These are phyloP conservation scores for Diaporthe ampelina DNA, from an alignment of 2,329 filamentous ascomycete genomes.

Conservation along the genomic window DNA sequence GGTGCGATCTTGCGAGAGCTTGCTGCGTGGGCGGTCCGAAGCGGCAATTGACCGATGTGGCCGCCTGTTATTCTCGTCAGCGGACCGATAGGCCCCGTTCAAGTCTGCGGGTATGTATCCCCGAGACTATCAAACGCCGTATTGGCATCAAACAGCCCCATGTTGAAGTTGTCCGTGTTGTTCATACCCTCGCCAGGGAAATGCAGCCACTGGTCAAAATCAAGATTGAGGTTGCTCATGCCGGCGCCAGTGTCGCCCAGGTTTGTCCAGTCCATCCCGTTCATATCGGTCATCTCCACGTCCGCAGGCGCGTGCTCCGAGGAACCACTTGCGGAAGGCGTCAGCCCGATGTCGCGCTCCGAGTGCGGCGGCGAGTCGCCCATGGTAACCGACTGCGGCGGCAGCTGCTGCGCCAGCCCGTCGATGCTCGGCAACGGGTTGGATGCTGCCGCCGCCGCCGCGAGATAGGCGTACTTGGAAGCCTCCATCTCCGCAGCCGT, in stretches of 20 bases:
- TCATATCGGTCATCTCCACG: conserved; percentile 61
- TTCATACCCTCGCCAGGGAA: conserved; percentile 66
- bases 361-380: conserved; percentile 61
- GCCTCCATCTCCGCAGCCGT: conserved; percentile 41
- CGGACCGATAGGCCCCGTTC: background rate
- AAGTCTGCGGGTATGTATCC: background rate
- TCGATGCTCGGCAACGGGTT: conserved; percentile 28
- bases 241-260: conserved; percentile 51
- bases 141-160: conserved; percentile 49
- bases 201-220: conserved; percentile 72
- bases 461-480: conserved; percentile 51
- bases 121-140: background rate
- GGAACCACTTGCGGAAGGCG: conserved; percentile 60
- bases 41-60: too few species aligned
- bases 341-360: conserved; percentile 58
- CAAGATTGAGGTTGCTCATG: conserved; percentile 56
- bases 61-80: background rate
- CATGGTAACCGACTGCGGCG: conserved; percentile 52
- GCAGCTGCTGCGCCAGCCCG: conserved; percentile 49
- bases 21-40: background rate
- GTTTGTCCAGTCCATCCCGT: conserved; percentile 68
- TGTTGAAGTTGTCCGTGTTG: conserved; percentile 54
- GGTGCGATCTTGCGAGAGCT: background rate
- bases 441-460: conserved; percentile 48
- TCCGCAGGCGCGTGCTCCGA: conserved; percentile 58